Evolutionary conservation across 2,329 filamentous ascomycete species (phyloP), one percentile per base, ranked within the genome.

Genomic region (Fusarium euwallaceae): DNA sequence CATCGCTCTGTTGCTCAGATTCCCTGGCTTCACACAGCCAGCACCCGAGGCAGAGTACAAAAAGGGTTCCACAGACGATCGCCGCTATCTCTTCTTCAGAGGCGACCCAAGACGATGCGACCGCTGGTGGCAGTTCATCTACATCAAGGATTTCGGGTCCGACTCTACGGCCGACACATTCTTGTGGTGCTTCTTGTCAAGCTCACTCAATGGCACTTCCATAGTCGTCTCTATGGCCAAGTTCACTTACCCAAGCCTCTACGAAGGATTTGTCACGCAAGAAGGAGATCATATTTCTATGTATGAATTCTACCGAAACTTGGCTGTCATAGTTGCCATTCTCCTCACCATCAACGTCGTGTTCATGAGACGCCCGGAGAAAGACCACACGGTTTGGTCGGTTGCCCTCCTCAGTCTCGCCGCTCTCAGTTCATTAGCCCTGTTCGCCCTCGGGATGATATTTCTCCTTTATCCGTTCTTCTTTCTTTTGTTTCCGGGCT

Each of bases 1-100:
- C 4, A 61, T 73, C 1, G 43, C 72, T 1, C 32, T 74, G 3
- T 6, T 71, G 7, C 63, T 74, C 9, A 51, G 36, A 29, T 11
- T 74, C 2, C 71, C 71, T 0, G 71, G 71, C 1, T 73, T 64
- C 4, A n/a, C 17, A 0, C 6, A 68, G 6, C 12, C 29, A 20
- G 37, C 61, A 1, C 71, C 60, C 0, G 12, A 59, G 17, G 22
- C 27, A 11, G 22, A 51, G 8, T 67, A 71, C 4, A 60, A 39
- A 1, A 34, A 58, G 10, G 36, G 14, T 1, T 0, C 20, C 1
- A 12, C 45, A 27, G 6, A 20, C 60, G 67, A 58, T 16, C n/a
- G n/a, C n/a, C 11, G 22, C 10, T 34, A 34, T 32, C 20, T 36
- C 20, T 58, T 58, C 53, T 32, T 11, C 53, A 58, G 51, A 56